These are phyloP conservation scores for Colletotrichum higginsianum DNA, from an alignment of 2,329 filamentous ascomycete genomes.

Conservation along the genomic window DNA sequence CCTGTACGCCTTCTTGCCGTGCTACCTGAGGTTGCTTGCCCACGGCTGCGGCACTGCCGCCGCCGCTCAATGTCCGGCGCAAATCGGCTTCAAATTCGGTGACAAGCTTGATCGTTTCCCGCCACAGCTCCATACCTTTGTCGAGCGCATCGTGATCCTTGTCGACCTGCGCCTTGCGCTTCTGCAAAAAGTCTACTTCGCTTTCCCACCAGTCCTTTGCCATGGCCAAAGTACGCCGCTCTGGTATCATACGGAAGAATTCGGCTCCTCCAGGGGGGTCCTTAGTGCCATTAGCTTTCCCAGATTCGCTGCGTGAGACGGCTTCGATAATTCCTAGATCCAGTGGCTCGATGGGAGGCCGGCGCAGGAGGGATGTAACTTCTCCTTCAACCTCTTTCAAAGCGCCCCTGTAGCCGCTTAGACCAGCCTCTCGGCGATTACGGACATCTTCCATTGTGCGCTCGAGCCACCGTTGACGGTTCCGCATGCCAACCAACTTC, in stretches of 20 bases:
- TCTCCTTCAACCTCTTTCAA: constrained; percentile 76
- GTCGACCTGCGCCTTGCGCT: constrained; percentile 69
- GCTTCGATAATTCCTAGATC: constrained; percentile 52
- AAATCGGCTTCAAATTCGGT: constrained; percentile 76
- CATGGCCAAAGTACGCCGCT: constrained; percentile 78
- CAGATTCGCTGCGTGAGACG: constrained; percentile 14
- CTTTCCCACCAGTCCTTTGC: constrained; percentile 79
- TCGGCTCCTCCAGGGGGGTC: constrained; percentile 50
- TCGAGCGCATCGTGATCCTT: constrained; percentile 76
- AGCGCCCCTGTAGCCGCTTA: constrained; percentile 80
- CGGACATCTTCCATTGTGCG: constrained; percentile 73
- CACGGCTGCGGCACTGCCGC: constrained; percentile 43
- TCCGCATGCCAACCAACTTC: constrained; percentile 73
- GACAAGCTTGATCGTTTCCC: constrained; percentile 71
- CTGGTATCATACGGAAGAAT: constrained; percentile 73
- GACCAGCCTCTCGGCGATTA: constrained; percentile 77
- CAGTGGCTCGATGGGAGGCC: constrained; percentile 69
- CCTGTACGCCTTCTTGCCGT: constrained; percentile 57
- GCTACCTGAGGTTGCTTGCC: constrained; percentile 51
- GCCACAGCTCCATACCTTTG: constrained; percentile 78
- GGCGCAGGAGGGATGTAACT: constrained; percentile 70
- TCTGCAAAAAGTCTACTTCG: constrained; percentile 71
- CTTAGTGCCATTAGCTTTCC: constrained; percentile 52
- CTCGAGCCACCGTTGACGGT: constrained; percentile 71
- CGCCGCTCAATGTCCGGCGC: constrained; percentile 65